phyloP scores from a whole-genome alignment of 768 basidiomycete genomes.

The Agrocybe pediades region DNA sequence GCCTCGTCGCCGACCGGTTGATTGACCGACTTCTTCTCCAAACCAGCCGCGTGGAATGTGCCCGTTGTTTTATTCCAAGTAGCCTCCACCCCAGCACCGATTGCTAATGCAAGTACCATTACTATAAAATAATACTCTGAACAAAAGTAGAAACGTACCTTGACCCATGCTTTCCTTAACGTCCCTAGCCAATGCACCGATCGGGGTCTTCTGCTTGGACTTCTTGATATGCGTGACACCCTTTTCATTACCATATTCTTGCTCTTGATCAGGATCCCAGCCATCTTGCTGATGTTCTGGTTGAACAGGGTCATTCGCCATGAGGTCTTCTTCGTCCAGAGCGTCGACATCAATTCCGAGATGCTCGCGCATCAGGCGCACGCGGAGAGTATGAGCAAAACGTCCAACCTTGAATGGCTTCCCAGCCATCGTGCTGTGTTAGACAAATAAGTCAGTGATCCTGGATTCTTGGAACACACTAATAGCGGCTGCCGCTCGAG shows the following conservation, averaged over 20 bases:
- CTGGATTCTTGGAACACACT: neutral
- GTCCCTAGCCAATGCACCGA: conserved; percentile 34
- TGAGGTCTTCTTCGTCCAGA: conserved; percentile 74
- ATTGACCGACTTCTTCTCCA: conserved; percentile 39
- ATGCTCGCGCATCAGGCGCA: conserved; percentile 96
- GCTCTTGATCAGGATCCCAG: conserved; percentile 79
- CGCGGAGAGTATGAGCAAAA: conserved; percentile 91
- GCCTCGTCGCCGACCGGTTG: conserved; percentile 41
- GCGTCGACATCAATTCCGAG: conserved; percentile 93
- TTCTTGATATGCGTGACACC: conserved; percentile 45
- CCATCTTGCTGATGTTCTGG: conserved; percentile 52
- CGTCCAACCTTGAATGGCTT: conserved; percentile 94
- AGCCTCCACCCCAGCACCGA: conserved; percentile 16
- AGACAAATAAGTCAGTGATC: neutral
- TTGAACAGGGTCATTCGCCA: conserved; percentile 51
- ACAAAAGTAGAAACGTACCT: conserved; percentile 39
- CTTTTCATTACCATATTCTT: conserved; percentile 46
- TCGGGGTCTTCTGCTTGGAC: conserved; percentile 34
- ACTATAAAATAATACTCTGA: neutral
- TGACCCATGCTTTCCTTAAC: conserved; percentile 43
- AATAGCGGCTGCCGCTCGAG: neutral
- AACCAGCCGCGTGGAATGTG: conserved; percentile 42
- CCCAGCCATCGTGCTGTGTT: conserved; percentile 85
- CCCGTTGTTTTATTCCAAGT: conserved; percentile 32
- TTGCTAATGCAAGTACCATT: conserved; percentile 10